These are phyloP conservation scores for Pythium aristosporum DNA, from an alignment of 352 stramenopile genomes.

Conservation along the genomic window DNA sequence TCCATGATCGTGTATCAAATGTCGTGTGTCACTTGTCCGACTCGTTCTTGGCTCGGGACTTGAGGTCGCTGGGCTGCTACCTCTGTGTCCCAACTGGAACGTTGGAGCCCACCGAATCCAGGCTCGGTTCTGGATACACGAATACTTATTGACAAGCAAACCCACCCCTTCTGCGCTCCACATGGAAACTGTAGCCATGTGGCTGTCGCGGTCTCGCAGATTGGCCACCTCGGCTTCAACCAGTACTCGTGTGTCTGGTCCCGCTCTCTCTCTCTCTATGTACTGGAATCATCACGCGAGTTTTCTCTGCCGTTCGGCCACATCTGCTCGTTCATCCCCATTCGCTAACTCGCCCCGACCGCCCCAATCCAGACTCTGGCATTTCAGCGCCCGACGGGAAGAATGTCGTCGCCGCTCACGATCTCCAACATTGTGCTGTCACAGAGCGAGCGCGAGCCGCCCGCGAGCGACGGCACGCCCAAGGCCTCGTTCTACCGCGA, in stretches of 20 bases:
- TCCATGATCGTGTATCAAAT: not conserved
- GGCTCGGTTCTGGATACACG: too few relatives aligned
- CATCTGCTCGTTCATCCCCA: not conserved
- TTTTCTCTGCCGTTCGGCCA: not conserved
- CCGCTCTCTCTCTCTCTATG: constrained; percentile 10
- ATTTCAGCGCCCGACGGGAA: not conserved
- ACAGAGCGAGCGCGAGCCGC: constrained; percentile 21
- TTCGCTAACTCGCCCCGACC: not conserved
- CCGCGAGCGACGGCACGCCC: constrained; percentile 9
- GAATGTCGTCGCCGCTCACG: constrained; percentile 47
- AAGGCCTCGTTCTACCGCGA: constrained; percentile 29
- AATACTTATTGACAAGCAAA: not conserved
- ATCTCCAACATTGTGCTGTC: constrained; percentile 73
- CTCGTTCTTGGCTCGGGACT: not conserved
- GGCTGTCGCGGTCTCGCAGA: constrained; percentile 3
- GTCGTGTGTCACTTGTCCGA: not conserved
- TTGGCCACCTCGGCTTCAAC: not conserved
- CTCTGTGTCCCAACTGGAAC: not conserved
- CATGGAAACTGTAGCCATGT: constrained; percentile 10
- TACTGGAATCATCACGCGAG: constrained; percentile 1
- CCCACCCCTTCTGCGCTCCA: not conserved
- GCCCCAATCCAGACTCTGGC: not conserved
- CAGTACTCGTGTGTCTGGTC: not conserved
- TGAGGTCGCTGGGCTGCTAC: too few relatives aligned
- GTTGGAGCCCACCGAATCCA: too few relatives aligned